Percentiles rank a stretch among this genome's conserved stretches.
phyloP scores from a whole-genome alignment of 2,329 filamentous ascomycete genomes.

The Dactylellina cionopaga region DNA sequence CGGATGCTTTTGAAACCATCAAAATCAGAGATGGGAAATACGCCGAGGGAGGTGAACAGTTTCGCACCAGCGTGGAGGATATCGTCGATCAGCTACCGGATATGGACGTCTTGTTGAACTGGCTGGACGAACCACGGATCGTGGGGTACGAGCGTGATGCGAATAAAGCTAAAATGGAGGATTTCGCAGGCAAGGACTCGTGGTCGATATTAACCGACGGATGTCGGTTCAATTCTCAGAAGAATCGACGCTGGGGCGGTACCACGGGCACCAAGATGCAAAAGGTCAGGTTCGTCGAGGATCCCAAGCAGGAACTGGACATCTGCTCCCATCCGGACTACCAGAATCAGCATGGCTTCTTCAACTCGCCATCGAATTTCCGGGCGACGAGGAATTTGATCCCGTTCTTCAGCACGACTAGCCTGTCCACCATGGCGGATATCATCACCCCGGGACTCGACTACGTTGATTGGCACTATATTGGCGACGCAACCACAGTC shows the following conservation, averaged over 20 bases:
- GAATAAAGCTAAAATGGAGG: conserved; percentile 59
- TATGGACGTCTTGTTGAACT: conserved; percentile 58
- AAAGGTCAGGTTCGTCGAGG: conserved; percentile 53
- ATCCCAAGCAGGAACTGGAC: conserved; percentile 56
- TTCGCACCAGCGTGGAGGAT: conserved; percentile 32
- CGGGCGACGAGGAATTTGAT: conserved; percentile 61
- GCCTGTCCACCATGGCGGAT: conserved; percentile 65
- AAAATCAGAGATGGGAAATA: conserved; percentile 60
- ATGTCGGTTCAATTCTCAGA: conserved; percentile 58
- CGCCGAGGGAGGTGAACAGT: conserved; percentile 17
- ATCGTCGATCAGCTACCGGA: conserved; percentile 42
- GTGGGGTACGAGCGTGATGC: conserved; percentile 62
- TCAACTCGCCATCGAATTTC: conserved; percentile 63
- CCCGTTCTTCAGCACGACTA: conserved; percentile 65
- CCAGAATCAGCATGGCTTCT: conserved; percentile 62
- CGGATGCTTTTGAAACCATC: conserved; percentile 34
- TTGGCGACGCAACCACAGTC: conserved; percentile 61
- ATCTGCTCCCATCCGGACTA: conserved; percentile 65
- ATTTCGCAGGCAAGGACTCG: conserved; percentile 56
- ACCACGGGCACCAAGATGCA: background rate
- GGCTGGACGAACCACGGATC: conserved; percentile 54
- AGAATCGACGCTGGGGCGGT: background rate
- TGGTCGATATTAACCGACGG: conserved; percentile 63
- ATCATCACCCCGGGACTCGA: conserved; percentile 67
- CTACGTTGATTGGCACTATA: conserved; percentile 62